Base-by-base conservation (phyloP, 768 basidiomycete genomes). In the Mycena floridula region DNA sequence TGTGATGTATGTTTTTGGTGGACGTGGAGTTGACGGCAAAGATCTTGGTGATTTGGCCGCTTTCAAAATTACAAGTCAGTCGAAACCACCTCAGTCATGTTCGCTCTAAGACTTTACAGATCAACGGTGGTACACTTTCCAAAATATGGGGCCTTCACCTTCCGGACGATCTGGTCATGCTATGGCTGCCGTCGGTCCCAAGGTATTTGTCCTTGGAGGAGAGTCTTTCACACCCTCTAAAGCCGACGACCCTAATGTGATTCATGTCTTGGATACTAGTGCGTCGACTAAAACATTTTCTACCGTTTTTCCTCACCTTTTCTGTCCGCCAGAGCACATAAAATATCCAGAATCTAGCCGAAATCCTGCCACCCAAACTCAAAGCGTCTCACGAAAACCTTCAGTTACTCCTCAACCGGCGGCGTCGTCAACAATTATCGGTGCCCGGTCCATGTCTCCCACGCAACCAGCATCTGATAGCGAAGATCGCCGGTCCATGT, bases 111-210 rank as follows among this genome's bases (percentile, higher is more conserved):
- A 21, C 8, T 15, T 36, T 37, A 24, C 59, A 97, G 95, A 93
- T 64, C 89, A 92, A 58, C 77, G 96, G 54, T 99, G 96, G 96
- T 99, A 94, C 67, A 98, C 94, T 91, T 99, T 99, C 72, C 93
- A 97, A 64, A 96, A 97, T 59, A 99, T 99, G 96, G 96, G 96
- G 0, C 95, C 95, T 15, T 79, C 90, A 13, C 96, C 96, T 1
- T 83, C 74, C 30, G 89, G 91, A 3, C 78, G 96, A 40, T 94
- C 91, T 7, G 96, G 96, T 2, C 96, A 99, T 64, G 89, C 95
- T n/a, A 95, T 99, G 93, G 91, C 94, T 6, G 82, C 90, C 11
- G 83, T 88, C 59, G 91, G 89, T 24, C 77, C 83, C 39, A 79
- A 84, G 49, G 88, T 99, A 4, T 89, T 90, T 53, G 93, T 99